These are phyloP conservation scores for Penicillium cinerascens DNA, from an alignment of 495 filamentous ascomycete genomes.

Conservation along the genomic window DNA sequence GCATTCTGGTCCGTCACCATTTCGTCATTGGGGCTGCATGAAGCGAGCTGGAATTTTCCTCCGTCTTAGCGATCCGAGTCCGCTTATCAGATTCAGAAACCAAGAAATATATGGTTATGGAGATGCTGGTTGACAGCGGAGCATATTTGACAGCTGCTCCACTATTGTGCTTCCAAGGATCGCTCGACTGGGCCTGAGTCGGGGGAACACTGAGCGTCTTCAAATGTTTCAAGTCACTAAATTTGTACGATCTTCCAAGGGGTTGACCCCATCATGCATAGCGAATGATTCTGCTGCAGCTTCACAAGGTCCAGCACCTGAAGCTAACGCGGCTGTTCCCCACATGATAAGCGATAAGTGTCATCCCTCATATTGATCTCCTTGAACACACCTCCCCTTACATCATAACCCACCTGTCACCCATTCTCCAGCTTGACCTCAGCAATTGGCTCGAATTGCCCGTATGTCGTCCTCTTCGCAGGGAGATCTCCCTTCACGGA, in stretches of 20 bases:
- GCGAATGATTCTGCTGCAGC: not conserved
- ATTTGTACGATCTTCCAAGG: not conserved
- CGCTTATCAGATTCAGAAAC: not conserved
- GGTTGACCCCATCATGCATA: not conserved
- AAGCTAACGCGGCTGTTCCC: slow-evolving; percentile 2
- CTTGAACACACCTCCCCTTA: not conserved
- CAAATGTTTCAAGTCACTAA: not conserved
- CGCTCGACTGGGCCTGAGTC: not conserved
- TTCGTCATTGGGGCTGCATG: slow-evolving; percentile 8
- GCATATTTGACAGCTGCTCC: not conserved
- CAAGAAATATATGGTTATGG: not conserved
- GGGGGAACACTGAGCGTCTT: not conserved
- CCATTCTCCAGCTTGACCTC: slow-evolving; percentile 1
- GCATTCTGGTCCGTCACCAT: slow-evolving; percentile 12
- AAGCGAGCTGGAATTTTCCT: slow-evolving; percentile 6
- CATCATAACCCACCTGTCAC: not conserved
- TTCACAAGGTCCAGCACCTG: not conserved
- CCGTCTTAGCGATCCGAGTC: not conserved
- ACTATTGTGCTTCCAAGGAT: not conserved
- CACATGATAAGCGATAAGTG: slow-evolving; percentile 14
- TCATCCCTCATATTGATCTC: slow-evolving; percentile 5
- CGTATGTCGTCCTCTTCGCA: slow-evolving; percentile 30
- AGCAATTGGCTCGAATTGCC: slow-evolving; percentile 19
- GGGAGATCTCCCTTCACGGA: slow-evolving; percentile 16
- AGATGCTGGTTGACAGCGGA: not conserved